A percentile compares a stretch with the other conserved stretches of the same genome.
phyloP scores from a whole-genome alignment of 306 rosid species.

The Vigna unguiculata region DNA sequence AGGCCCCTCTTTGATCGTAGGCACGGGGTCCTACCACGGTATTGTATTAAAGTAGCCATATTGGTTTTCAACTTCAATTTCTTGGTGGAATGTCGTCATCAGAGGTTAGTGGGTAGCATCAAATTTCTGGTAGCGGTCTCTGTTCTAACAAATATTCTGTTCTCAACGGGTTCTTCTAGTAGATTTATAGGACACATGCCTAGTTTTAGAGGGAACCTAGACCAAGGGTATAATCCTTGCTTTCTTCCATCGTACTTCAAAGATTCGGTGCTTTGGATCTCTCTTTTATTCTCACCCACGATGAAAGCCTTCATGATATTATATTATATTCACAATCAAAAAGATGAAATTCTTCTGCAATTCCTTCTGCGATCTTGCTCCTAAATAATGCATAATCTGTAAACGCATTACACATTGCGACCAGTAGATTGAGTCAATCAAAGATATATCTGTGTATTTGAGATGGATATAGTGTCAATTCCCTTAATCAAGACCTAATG shows the following conservation, averaged over 20 bases:
- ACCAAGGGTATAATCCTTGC: neutral
- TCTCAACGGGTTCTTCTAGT: slow-evolving; percentile 31
- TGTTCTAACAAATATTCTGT: slow-evolving; percentile 35
- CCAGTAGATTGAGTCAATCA: slow-evolving; percentile 2
- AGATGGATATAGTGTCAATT: neutral
- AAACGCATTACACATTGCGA: neutral
- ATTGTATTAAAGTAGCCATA: slow-evolving; percentile 6
- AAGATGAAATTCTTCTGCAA: neutral
- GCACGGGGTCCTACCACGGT: slow-evolving; percentile 18
- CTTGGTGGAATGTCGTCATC: slow-evolving; percentile 39
- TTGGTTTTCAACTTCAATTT: slow-evolving; percentile 21
- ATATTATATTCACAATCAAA: neutral
- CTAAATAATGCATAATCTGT: neutral
- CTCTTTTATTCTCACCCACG: neutral
- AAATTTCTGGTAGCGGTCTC: slow-evolving; percentile 15
- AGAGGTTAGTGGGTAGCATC: slow-evolving; percentile 39
- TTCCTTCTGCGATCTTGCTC: neutral
- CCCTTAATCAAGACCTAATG: neutral
- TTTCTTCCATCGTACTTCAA: neutral
- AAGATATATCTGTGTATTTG: neutral
- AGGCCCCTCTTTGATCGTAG: slow-evolving; percentile 2
- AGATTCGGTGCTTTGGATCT: slow-evolving; percentile 6
- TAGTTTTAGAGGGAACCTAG: neutral
- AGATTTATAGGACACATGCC: slow-evolving; percentile 26
- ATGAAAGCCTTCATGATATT: neutral